Conservation (phyloP, 179 eudicot genomes). For the Gypsophila paniculata region DNA sequence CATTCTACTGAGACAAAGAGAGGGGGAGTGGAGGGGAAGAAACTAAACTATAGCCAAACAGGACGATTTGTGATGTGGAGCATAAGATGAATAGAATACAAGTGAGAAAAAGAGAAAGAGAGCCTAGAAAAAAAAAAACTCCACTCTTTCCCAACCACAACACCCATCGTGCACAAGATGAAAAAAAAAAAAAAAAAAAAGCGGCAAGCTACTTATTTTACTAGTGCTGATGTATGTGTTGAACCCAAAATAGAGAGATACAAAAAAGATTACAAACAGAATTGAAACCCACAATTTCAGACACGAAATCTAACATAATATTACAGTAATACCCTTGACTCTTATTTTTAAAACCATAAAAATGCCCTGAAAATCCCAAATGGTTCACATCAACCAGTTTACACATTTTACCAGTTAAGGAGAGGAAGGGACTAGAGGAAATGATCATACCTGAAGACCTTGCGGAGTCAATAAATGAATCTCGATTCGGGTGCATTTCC, state of each 20-base stretch:
- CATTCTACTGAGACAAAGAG: neutral
- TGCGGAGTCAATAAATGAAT: slow-evolving; percentile 88
- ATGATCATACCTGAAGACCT: slow-evolving; percentile 75
- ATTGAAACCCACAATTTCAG: neutral
- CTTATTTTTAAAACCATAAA: neutral
- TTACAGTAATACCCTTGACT: neutral
- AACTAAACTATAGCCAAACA: neutral
- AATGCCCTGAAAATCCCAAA: neutral
- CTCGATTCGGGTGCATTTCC: slow-evolving; percentile 97
- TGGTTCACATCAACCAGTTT: neutral
- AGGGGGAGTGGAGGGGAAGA: neutral
- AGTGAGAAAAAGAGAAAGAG: neutral
- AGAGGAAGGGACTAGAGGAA: neutral
- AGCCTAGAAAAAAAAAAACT: neutral
- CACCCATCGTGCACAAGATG: neutral
- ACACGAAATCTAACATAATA: neutral
- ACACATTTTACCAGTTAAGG: neutral
- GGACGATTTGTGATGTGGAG: too few species aligned
- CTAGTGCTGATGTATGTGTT: neutral
- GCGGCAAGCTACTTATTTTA: neutral
- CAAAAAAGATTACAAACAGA: neutral
- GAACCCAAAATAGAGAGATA: neutral
- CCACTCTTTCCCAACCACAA: neutral
- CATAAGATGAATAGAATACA: too few species aligned
- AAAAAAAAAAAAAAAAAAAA: too few species aligned